A percentile compares a stretch with the other conserved stretches of the same genome.
Conservation (phyloP, 352 stramenopile genomes). For the Phytophthora rubi region DNA sequence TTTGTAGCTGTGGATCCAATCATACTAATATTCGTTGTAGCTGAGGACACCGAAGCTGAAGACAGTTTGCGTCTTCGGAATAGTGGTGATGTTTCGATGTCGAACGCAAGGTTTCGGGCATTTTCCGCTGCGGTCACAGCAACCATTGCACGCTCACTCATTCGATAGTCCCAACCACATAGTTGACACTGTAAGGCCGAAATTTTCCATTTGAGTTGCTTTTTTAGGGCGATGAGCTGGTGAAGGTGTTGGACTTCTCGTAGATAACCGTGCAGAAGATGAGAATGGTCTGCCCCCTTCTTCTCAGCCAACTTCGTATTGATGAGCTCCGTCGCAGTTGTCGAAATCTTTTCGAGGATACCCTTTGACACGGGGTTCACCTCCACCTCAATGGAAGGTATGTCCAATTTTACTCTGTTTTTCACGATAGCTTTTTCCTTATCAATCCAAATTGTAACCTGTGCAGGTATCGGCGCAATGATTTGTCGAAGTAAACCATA, state of each 20-base stretch:
- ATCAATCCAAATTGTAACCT: slow-evolving; percentile 65
- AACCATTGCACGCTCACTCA: slow-evolving; percentile 50
- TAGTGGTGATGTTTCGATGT: slow-evolving; percentile 56
- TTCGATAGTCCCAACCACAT: slow-evolving; percentile 62
- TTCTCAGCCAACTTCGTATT: slow-evolving; percentile 54
- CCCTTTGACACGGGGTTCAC: slow-evolving; percentile 61
- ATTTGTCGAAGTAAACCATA: slow-evolving; percentile 71
- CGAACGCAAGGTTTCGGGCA: slow-evolving; percentile 37
- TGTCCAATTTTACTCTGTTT: slow-evolving; percentile 62
- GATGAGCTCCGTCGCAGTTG: slow-evolving; percentile 42
- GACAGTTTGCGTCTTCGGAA: slow-evolving; percentile 47
- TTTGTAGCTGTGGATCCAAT: slow-evolving; percentile 34
- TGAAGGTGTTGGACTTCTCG: slow-evolving; percentile 32
- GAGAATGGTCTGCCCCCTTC: slow-evolving; percentile 41
- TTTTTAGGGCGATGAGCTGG: slow-evolving; percentile 52
- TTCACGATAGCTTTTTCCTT: slow-evolving; percentile 36
- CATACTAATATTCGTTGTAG: slow-evolving; percentile 46
- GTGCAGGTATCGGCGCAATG: slow-evolving; percentile 65
- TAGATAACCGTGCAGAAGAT: slow-evolving; percentile 36
- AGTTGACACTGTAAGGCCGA: slow-evolving; percentile 54
- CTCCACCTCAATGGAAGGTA: slow-evolving; percentile 61
- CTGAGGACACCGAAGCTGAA: slow-evolving; percentile 39
- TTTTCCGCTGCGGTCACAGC: slow-evolving; percentile 52
- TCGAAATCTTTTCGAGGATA: slow-evolving; percentile 65
- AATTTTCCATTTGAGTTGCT: slow-evolving; percentile 75